Evolutionary conservation across 148 eudicot genomes (phyloP).

Genomic region (Amaranthus hypochondriacus): DNA sequence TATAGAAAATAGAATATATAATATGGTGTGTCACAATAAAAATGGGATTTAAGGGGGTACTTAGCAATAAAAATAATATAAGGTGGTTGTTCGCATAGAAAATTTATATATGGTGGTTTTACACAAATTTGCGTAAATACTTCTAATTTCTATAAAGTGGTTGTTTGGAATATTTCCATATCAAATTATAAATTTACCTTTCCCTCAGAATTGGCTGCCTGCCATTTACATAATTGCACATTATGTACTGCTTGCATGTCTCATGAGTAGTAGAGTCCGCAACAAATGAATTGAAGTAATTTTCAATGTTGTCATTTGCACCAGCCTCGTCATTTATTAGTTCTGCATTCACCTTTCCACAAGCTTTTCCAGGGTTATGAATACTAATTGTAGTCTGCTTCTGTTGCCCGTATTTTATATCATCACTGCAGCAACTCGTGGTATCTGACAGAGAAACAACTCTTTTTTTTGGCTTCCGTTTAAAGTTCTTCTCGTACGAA

Average conservation of each 20-base stretch:
- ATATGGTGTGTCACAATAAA: no score
- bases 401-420: slow-evolving; percentile 21
- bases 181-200: background rate
- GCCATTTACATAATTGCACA: slow-evolving; percentile 42
- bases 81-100: no score
- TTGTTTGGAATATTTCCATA: no score
- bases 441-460: slow-evolving; percentile 41
- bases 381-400: slow-evolving; percentile 15
- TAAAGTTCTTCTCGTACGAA: slow-evolving; percentile 33
- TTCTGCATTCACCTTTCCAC: slow-evolving; percentile 10
- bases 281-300: slow-evolving; percentile 39
- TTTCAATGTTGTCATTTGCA: slow-evolving; percentile 31
- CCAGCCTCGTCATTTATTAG: slow-evolving; percentile 14
- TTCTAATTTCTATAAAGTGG: no score
- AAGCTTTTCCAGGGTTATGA: slow-evolving; percentile 16
- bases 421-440: slow-evolving; percentile 14
- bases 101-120: no score
- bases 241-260: slow-evolving; percentile 37
- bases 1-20: no score
- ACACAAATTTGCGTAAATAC: no score
- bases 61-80: no score
- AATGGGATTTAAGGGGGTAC: no score
- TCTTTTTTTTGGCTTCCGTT: slow-evolving; percentile 47
- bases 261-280: slow-evolving; percentile 45
- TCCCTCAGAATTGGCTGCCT: slow-evolving; percentile 23